Conservation (phyloP, 371 early-diverging fungal species). For the Zopfochytrium polystomum region DNA sequence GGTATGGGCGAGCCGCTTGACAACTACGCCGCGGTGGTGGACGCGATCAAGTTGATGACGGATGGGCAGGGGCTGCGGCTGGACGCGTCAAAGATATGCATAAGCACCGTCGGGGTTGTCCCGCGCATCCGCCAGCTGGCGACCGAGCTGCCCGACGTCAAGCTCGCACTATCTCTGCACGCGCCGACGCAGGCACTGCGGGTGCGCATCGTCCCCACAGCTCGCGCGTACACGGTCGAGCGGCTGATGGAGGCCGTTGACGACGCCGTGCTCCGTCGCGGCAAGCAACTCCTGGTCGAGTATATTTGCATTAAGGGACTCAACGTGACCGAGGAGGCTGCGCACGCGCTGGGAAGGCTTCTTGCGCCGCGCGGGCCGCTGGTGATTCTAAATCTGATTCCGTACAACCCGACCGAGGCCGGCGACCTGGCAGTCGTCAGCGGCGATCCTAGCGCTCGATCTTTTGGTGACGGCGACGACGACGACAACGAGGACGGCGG, state of each 20-base stretch:
- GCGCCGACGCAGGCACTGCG: constrained; percentile 79
- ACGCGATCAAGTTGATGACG: constrained; percentile 72
- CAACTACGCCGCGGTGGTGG: constrained; percentile 72
- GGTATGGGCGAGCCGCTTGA: constrained; percentile 86
- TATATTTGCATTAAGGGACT: constrained; percentile 47
- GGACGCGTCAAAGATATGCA: constrained; percentile 72
- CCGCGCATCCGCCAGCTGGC: constrained; percentile 74
- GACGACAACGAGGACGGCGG: no score
- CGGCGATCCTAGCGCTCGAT: no score
- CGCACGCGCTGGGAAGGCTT: constrained; percentile 42
- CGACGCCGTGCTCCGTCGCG: no score
- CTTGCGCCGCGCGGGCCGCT: constrained; percentile 37
- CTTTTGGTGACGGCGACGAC: no score
- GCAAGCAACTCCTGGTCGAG: constrained; percentile 50
- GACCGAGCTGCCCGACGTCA: constrained; percentile 68
- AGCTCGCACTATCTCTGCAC: constrained; percentile 85
- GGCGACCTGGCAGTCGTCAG: no score
- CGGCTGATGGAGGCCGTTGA: no score
- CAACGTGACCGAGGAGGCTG: constrained; percentile 40
- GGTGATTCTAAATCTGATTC: constrained; percentile 52
- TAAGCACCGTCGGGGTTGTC: constrained; percentile 88
- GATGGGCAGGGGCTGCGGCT: constrained; percentile 60
- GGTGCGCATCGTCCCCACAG: constrained; percentile 79
- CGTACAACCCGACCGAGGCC: constrained; percentile 51
- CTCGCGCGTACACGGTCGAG: no score